Conservation (phyloP, 352 stramenopile genomes). For the Globisporangium cylindrosporum region DNA sequence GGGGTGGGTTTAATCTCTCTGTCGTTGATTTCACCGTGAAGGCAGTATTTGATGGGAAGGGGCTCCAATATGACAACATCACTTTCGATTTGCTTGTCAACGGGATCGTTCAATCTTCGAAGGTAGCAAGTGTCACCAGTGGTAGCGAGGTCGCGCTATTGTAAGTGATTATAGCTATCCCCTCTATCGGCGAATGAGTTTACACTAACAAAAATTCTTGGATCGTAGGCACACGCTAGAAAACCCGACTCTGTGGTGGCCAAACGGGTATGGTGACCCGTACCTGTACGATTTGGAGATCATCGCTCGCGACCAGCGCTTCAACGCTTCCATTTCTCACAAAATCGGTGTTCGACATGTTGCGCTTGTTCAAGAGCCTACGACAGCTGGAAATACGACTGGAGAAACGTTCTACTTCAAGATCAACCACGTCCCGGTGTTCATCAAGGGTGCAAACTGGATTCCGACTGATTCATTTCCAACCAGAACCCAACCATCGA, state of each 20-base stretch:
- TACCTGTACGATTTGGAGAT: slow-evolving; percentile 64
- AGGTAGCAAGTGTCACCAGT: slow-evolving; percentile 20
- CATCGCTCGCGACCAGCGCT: slow-evolving; percentile 25
- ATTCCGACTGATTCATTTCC: slow-evolving; percentile 78
- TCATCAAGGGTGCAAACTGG: slow-evolving; percentile 80
- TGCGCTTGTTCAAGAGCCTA: slow-evolving; percentile 58
- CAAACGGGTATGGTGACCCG: slow-evolving; percentile 50
- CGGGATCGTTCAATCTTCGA: slow-evolving; percentile 22
- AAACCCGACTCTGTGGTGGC: slow-evolving; percentile 72
- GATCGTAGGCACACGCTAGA: slow-evolving; percentile 34
- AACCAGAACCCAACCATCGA: slow-evolving; percentile 39
- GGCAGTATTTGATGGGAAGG: slow-evolving; percentile 31
- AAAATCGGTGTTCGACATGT: slow-evolving; percentile 55
- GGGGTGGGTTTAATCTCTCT: slow-evolving; percentile 27
- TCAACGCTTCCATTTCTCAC: slow-evolving; percentile 37
- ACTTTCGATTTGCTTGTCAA: slow-evolving; percentile 54
- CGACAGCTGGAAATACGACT: slow-evolving; percentile 32
- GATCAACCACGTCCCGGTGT: slow-evolving; percentile 62
- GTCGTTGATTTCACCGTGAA: slow-evolving; percentile 38
- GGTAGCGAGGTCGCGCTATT: slow-evolving; percentile 28
- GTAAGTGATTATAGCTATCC: slow-evolving; percentile 22
- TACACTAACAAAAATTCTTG: not conserved
- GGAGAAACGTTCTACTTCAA: slow-evolving; percentile 77
- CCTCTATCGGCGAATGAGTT: not conserved
- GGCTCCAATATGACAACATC: slow-evolving; percentile 29